These are phyloP conservation scores for Triticum timopheevii DNA, from an alignment of 176 grass and related monocot species.

Conservation along the genomic window DNA sequence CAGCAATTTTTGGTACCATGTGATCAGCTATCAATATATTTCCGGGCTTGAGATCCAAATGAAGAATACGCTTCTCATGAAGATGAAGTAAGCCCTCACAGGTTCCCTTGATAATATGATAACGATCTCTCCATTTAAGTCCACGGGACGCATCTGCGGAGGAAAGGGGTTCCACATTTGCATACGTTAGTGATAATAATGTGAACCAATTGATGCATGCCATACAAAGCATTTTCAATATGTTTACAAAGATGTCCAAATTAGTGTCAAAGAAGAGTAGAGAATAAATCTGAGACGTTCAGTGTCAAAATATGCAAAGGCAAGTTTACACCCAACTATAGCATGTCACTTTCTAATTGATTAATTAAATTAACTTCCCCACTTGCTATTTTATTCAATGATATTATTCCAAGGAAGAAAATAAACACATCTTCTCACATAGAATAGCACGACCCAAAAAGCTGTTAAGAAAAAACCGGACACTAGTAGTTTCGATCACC, in stretches of 20 bases:
- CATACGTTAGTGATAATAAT: neutral
- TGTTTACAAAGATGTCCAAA: neutral
- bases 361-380: neutral
- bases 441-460: neutral
- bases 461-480: neutral
- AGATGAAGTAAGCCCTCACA: neutral
- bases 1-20: neutral
- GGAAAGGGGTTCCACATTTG: neutral
- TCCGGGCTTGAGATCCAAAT: neutral
- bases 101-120: neutral
- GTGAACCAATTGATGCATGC: neutral
- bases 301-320: neutral
- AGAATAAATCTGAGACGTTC: neutral
- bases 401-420: no score
- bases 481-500: neutral
- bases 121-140: neutral
- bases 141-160: neutral
- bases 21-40: neutral
- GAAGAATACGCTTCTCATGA: neutral
- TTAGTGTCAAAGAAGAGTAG: neutral
- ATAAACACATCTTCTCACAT: neutral
- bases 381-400: neutral
- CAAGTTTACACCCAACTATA: neutral
- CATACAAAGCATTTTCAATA: neutral
- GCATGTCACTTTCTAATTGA: neutral